Evolutionary conservation across 495 filamentous ascomycete species (phyloP).

Genomic region (Melanomma pulvis-pyrius): DNA sequence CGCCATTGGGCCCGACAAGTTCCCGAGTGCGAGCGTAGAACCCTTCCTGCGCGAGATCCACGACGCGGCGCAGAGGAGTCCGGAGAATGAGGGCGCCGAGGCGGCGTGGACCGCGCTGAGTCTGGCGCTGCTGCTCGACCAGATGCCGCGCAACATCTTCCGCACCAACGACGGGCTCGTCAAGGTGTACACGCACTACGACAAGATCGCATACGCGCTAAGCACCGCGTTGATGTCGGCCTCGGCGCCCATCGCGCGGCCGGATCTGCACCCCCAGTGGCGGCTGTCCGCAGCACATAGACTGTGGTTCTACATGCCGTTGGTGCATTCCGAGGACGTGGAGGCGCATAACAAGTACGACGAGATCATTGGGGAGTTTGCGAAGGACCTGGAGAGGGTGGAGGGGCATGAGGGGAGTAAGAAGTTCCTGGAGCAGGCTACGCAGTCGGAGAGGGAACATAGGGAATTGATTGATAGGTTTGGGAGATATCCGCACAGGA

Average conservation of each 20-base stretch:
- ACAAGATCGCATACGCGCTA: conserved; percentile 46
- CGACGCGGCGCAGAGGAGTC: conserved; percentile 15
- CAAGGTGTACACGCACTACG: conserved; percentile 52
- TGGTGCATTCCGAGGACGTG: conserved; percentile 51
- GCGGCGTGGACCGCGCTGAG: conserved; percentile 42
- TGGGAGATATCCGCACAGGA: conserved; percentile 50
- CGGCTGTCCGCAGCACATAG: conserved; percentile 29
- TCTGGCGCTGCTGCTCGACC: conserved; percentile 53
- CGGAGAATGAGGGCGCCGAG: conserved; percentile 21
- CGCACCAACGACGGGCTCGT: conserved; percentile 42
- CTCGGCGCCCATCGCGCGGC: conserved; percentile 11
- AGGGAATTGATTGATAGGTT: conserved; percentile 43
- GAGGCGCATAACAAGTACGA: conserved; percentile 39
- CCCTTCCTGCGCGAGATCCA: conserved; percentile 46
- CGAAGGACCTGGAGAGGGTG: conserved; percentile 25
- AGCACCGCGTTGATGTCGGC: conserved; percentile 4
- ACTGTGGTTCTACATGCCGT: conserved; percentile 51
- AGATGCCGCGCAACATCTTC: conserved; percentile 54
- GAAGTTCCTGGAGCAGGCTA: conserved; percentile 9
- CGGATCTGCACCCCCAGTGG: conserved; percentile 31
- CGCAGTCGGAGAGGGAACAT: conserved; percentile 38
- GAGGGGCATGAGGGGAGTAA: conserved; percentile 24
- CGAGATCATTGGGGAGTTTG: conserved; percentile 32
- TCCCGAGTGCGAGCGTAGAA: conserved; percentile 41
- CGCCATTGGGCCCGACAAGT: conserved; percentile 42